A percentile compares a stretch with the other conserved stretches of the same genome.
These are phyloP conservation scores for Suillus discolor DNA, from an alignment of 768 basidiomycete species.

Conservation along the genomic window DNA sequence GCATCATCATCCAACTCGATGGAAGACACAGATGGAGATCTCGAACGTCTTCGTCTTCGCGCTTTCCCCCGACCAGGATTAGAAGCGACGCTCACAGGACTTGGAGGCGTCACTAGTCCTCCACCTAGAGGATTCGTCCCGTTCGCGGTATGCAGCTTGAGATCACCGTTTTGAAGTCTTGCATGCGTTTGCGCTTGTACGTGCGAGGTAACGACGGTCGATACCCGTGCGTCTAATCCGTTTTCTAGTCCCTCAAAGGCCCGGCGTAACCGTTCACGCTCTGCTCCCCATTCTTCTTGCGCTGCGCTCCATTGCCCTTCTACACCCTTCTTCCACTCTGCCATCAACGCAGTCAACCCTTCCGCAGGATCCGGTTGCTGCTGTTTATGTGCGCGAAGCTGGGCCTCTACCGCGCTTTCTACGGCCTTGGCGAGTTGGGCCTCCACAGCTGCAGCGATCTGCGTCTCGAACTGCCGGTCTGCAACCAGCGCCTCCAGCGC, in stretches of 20 bases:
- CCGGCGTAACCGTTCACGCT: conserved; percentile 70
- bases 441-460: conserved; percentile 35
- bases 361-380: conserved; percentile 27
- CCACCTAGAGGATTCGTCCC: conserved; percentile 29
- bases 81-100: conserved; percentile 69
- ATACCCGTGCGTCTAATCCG: conserved; percentile 49
- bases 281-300: conserved; percentile 80
- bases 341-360: conserved; percentile 54
- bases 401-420: conserved; percentile 31
- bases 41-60: conserved; percentile 45
- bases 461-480: conserved; percentile 43
- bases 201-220: conserved; percentile 32
- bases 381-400: conserved; percentile 3
- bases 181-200: conserved; percentile 38
- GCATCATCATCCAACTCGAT: conserved; percentile 37
- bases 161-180: conserved; percentile 32
- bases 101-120: conserved; percentile 75
- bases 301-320: conserved; percentile 81
- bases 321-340: conserved; percentile 76
- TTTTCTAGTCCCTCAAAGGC: conserved; percentile 85
- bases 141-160: conserved; percentile 23
- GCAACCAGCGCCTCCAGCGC: conserved; percentile 71
- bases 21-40: conserved; percentile 35
- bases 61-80: conserved; percentile 50
- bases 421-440: conserved; percentile 34